These are phyloP conservation scores for Petrea volubilis DNA, from an alignment of 257 asterid genomes.

Conservation along the genomic window DNA sequence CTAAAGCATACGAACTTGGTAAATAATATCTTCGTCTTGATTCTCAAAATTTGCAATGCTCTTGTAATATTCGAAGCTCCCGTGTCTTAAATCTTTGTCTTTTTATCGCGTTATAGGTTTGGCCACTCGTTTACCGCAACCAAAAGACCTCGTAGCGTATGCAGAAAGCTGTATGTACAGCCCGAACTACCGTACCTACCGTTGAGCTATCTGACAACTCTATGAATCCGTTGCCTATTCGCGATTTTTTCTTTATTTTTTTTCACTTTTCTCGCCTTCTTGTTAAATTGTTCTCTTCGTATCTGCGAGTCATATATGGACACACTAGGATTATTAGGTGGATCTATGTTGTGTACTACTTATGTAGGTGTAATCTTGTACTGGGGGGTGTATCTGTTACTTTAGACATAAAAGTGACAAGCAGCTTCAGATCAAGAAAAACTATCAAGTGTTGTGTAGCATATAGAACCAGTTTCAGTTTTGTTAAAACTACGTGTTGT, in stretches of 20 bases:
- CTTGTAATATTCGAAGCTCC: not conserved
- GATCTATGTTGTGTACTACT: too few species aligned
- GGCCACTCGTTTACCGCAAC: conserved; percentile 95
- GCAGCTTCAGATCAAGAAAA: too few species aligned
- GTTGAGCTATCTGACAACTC: too few species aligned
- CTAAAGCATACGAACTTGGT: conserved; percentile 95
- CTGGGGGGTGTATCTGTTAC: not conserved
- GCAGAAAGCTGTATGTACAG: conserved; percentile 99
- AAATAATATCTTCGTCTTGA: conserved; percentile 16
- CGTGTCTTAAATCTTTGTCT: not conserved
- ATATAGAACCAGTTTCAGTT: not conserved
- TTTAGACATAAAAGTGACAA: not conserved
- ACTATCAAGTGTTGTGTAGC: not conserved
- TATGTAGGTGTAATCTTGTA: not conserved
- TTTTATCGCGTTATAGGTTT: conserved; percentile 49
- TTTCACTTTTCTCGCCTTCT: not conserved
- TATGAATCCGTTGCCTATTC: too few species aligned
- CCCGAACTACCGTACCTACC: conserved; percentile 86
- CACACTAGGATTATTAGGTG: conserved; percentile 29
- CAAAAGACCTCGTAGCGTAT: conserved; percentile 62
- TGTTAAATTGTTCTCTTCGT: not conserved
- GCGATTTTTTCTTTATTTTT: not conserved
- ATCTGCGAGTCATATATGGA: conserved; percentile 3
- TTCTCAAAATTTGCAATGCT: not conserved
- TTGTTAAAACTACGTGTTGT: not conserved